Evolutionary conservation across 495 filamentous ascomycete genomes (phyloP).

Genomic region (Astrocystis sublimbata): DNA sequence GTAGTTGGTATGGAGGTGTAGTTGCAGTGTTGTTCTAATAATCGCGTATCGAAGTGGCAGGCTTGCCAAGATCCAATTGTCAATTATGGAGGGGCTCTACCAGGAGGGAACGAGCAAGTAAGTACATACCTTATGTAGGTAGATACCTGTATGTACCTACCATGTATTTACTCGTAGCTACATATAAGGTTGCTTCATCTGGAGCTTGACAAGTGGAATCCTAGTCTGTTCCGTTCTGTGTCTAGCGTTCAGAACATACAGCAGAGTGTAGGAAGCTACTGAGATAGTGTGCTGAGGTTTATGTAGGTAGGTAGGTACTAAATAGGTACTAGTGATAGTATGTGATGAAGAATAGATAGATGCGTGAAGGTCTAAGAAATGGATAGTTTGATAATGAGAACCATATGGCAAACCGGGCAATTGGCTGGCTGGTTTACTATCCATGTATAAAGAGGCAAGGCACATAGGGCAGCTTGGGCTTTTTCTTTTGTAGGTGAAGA

Average conservation of each 20-base stretch:
- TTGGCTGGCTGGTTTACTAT: slow-evolving; percentile 6
- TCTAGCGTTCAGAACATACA: too few relatives aligned
- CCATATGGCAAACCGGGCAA: background rate
- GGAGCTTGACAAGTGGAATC: background rate
- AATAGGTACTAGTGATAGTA: background rate
- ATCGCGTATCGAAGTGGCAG: background rate
- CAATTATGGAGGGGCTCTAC: background rate
- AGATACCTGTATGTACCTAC: too few relatives aligned
- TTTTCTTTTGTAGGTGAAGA: too few relatives aligned
- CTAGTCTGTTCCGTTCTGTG: background rate
- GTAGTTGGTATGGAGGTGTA: slow-evolving; percentile 20
- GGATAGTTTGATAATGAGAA: background rate
- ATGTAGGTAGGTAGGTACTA: too few relatives aligned
- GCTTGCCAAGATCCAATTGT: background rate
- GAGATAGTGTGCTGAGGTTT: too few relatives aligned
- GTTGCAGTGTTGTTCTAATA: background rate
- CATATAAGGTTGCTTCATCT: too few relatives aligned
- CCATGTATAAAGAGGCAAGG: background rate
- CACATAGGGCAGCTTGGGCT: background rate
- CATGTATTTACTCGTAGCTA: too few relatives aligned
- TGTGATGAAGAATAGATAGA: background rate
- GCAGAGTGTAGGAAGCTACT: too few relatives aligned
- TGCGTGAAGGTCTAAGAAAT: background rate
- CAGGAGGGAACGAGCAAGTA: too few relatives aligned
- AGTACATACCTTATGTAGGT: too few relatives aligned